Percentiles rank a stretch among this genome's conserved stretches.
Conservation (phyloP, 352 stramenopile genomes). For the Phytophthora capsici region DNA sequence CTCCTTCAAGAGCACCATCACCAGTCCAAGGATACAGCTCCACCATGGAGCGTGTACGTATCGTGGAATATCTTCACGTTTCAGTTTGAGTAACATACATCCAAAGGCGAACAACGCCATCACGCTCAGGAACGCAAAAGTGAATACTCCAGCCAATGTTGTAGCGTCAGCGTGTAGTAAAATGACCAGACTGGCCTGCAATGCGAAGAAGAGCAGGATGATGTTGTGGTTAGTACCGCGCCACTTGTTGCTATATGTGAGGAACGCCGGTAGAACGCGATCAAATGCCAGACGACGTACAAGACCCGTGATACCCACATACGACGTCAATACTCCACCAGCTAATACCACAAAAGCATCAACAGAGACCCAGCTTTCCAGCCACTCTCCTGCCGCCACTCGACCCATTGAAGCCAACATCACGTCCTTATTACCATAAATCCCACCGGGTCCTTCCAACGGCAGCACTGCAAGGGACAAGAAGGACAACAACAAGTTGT, state of each 20-base stretch:
- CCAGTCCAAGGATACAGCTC: slow-evolving; percentile 77
- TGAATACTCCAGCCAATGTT: slow-evolving; percentile 91
- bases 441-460: slow-evolving; percentile 63
- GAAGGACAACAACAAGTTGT: slow-evolving; percentile 88
- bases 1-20: slow-evolving; percentile 47
- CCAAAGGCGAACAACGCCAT: slow-evolving; percentile 93
- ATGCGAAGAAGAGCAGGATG: slow-evolving; percentile 79
- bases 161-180: slow-evolving; percentile 82
- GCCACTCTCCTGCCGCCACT: slow-evolving; percentile 53
- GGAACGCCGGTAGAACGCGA: slow-evolving; percentile 66
- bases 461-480: slow-evolving; percentile 84
- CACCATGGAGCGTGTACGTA: slow-evolving; percentile 87
- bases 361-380: slow-evolving; percentile 78
- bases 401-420: slow-evolving; percentile 83
- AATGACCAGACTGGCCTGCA: slow-evolving; percentile 79
- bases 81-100: slow-evolving; percentile 93
- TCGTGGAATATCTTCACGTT: slow-evolving; percentile 90
- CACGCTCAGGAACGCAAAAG: slow-evolving; percentile 90
- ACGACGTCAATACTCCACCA: slow-evolving; percentile 88
- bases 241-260: slow-evolving; percentile 68
- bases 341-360: slow-evolving; percentile 91
- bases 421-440: slow-evolving; percentile 71
- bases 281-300: slow-evolving; percentile 85
- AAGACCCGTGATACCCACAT: slow-evolving; percentile 89
- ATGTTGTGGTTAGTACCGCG: slow-evolving; percentile 87